Percentiles rank a stretch among this genome's conserved stretches.
Evolutionary conservation across 805 yeast genomes (phyloP).

Genomic region (Spathaspora sp.): DNA sequence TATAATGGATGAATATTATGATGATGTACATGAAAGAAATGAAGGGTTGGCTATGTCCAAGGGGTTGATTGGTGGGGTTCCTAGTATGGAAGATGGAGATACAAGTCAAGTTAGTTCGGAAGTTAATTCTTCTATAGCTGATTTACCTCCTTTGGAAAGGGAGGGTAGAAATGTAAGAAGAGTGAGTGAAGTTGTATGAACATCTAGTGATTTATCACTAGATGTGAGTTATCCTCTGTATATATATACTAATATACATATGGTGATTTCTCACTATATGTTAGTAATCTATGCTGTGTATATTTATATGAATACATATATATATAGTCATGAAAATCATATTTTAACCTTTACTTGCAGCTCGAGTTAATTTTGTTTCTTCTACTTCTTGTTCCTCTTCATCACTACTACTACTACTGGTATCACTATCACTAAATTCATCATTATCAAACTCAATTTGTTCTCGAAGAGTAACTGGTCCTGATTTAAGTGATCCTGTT

Average conservation of each 20-base stretch:
- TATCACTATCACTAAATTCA: conserved; percentile 24
- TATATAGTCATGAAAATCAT: not conserved
- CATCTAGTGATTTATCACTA: not conserved
- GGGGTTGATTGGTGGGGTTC: conserved; percentile 92
- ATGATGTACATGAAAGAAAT: conserved; percentile 64
- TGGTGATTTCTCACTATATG: too few species aligned
- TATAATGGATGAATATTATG: conserved; percentile 83
- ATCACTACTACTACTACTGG: conserved; percentile 27
- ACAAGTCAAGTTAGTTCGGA: conserved; percentile 7
- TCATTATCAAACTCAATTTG: conserved; percentile 17
- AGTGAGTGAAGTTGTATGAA: conserved; percentile 7
- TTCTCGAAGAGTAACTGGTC: conserved; percentile 6
- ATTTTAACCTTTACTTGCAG: conserved; percentile 35
- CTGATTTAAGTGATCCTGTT: conserved; percentile 16
- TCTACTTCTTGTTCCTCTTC: conserved; percentile 25
- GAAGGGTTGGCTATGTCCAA: conserved; percentile 82
- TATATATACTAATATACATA: too few species aligned
- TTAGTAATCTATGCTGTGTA: not conserved
- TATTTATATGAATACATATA: not conserved
- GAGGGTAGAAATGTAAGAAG: conserved; percentile 26
- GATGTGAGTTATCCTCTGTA: too few species aligned
- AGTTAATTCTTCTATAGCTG: conserved; percentile 20
- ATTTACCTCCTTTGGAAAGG: conserved; percentile 32
- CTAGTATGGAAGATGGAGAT: conserved; percentile 42
- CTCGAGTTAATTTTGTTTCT: conserved; percentile 31